Base-by-base conservation (phyloP, 495 filamentous ascomycete species). In the Penicillium paxilli region DNA sequence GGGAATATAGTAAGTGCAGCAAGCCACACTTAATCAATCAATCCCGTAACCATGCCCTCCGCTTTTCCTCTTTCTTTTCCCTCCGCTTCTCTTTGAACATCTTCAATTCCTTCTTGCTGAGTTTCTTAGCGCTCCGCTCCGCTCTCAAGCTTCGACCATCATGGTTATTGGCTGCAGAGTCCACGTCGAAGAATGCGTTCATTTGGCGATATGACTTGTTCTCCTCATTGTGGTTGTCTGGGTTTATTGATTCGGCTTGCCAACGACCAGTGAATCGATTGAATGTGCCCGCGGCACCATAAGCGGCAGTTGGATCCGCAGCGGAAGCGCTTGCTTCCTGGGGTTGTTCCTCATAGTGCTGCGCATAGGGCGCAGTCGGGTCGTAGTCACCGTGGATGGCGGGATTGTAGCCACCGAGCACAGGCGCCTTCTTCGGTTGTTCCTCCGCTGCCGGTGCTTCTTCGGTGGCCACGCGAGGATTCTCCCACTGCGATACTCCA, bases 151-250 rank as follows among this genome's bases (percentile, higher is more conserved):
- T 96, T 50, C 89, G 83, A 6, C 94, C 94, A 63, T 96, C 88
- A 59, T 98, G 94, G 56, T 81, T 85, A 65, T 97, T 97, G 1
- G 95, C 95, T 19, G 92, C 93, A 10, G 92, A 90, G 73, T 98
- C 94, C n/a, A 98, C 94, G 64, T 98, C 95, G 65, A 96, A 98
- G 72, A 86, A 98, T 9, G 92, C 90, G 64, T 87, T 87, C 89
- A 98, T 89, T 77, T 98, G 94, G 42, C 95, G 79, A 50, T 77
- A 81, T 37, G 84, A 84, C 79, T 96, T 96, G 58, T 90, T 90
- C 69, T 94, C 92, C 64, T 97, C 94, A 59, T 87, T 90, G 77
- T 90, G 86, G 12, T 82, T 82, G 46, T 91, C 89, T 2, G 95
- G 86, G 4, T 74, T 85, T 54, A 85, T 75, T 8, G 69, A 62